These are phyloP conservation scores for Aspergillus tanneri DNA, from an alignment of 2,329 filamentous ascomycete species.

Conservation along the genomic window DNA sequence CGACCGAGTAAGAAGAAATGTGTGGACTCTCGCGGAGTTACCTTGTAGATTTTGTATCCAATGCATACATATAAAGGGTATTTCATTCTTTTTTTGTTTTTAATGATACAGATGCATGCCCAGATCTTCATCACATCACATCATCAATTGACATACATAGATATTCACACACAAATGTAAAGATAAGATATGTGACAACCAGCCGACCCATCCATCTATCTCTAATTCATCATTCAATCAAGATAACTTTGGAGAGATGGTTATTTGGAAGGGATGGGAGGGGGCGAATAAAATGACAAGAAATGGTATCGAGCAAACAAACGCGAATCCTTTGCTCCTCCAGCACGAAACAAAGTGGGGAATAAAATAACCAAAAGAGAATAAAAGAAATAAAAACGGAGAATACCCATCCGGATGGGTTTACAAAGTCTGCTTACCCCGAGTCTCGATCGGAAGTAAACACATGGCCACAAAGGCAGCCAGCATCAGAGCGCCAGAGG, in stretches of 20 bases:
- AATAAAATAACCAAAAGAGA: slow-evolving; percentile 2
- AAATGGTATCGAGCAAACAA: not conserved
- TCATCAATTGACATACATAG: not conserved
- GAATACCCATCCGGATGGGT: not conserved
- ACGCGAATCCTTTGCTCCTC: not conserved
- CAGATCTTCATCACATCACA: not conserved
- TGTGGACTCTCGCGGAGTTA: no score
- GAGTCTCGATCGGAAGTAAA: slow-evolving; percentile 48
- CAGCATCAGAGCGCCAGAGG: slow-evolving; percentile 45
- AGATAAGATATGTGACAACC: not conserved
- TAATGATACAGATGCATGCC: not conserved
- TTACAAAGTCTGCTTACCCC: slow-evolving; percentile 44
- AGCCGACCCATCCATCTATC: not conserved
- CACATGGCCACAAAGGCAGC: slow-evolving; percentile 48
- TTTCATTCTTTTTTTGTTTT: no score
- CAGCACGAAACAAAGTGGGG: not conserved
- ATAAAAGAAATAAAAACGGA: not conserved
- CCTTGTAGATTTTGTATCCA: no score
- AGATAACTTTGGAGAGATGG: no score
- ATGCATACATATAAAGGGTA: no score
- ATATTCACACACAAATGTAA: not conserved
- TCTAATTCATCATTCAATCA: no score
- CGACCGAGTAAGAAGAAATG: no score
- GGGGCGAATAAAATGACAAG: slow-evolving; percentile 1
- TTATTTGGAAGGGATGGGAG: no score